Conservation (phyloP, 2,329 filamentous ascomycete genomes). For the Chaetothyriales sp. region DNA sequence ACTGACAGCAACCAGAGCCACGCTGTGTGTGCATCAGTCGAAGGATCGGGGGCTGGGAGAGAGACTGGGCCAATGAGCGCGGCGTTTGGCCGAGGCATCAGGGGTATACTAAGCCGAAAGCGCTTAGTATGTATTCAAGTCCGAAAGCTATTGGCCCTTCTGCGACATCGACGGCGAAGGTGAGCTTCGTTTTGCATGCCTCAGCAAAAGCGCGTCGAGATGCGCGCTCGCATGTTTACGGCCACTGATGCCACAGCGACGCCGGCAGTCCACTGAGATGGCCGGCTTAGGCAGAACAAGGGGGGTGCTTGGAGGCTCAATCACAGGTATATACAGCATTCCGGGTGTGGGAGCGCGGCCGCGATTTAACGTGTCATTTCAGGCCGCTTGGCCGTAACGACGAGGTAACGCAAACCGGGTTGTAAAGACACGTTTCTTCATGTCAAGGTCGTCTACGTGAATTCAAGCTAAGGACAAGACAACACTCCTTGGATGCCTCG, state of each 20-base stretch:
- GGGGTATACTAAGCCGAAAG: neutral
- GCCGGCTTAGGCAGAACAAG: neutral
- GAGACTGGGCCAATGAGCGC: neutral
- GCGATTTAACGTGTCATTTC: neutral
- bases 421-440: neutral
- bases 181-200: neutral
- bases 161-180: neutral
- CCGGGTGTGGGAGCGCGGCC: neutral
- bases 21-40: neutral
- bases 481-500: neutral
- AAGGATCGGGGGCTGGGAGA: neutral
- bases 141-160: neutral
- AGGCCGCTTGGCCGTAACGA: neutral
- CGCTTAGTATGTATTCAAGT: neutral
- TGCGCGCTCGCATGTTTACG: too few relatives aligned
- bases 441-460: too few relatives aligned
- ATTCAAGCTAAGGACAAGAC: too few relatives aligned
- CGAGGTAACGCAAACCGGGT: neutral
- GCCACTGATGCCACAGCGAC: too few relatives aligned
- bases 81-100: neutral
- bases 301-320: neutral
- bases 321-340: neutral
- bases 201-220: neutral
- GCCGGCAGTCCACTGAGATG: neutral
- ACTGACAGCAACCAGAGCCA: neutral